Conservation (phyloP, 148 eudicot genomes). For the Hydrangea macrophylla region DNA sequence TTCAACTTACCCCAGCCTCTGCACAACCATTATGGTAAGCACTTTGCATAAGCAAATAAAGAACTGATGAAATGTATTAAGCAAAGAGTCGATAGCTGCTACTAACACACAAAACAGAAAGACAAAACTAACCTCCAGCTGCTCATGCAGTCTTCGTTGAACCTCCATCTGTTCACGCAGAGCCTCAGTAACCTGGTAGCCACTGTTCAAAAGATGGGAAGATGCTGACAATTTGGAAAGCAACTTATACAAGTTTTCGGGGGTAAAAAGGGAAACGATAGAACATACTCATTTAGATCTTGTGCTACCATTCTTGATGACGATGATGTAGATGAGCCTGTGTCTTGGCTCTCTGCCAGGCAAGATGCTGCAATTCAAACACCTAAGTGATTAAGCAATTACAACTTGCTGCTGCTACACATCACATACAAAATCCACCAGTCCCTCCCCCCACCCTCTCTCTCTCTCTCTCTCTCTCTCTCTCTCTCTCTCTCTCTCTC, state of each 20-base stretch:
- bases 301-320: slow-evolving; percentile 57
- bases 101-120: too few species aligned
- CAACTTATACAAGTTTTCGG: background rate
- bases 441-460: too few species aligned
- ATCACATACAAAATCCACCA: too few species aligned
- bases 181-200: slow-evolving; percentile 79
- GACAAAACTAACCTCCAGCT: slow-evolving; percentile 58
- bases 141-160: slow-evolving; percentile 71
- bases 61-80: too few species aligned
- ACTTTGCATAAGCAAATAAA: too few species aligned
- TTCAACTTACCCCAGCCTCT: too few species aligned
- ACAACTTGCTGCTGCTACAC: slow-evolving; percentile 3
- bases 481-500: too few species aligned
- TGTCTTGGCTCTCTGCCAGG: slow-evolving; percentile 59
- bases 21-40: too few species aligned
- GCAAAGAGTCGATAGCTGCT: too few species aligned
- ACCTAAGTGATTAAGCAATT: background rate
- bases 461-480: too few species aligned
- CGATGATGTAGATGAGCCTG: slow-evolving; percentile 52
- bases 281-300: slow-evolving; percentile 62
- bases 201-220: slow-evolving; percentile 38
- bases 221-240: background rate
- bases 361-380: slow-evolving; percentile 41
- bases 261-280: background rate
- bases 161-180: slow-evolving; percentile 80